Percentiles rank a stretch among this genome's conserved stretches.
phyloP scores from a whole-genome alignment of 176 grass and related monocot genomes.

The barley (Hordeum vulgare) region MorexV3_pseudomolecules_assembly NC_058520.1:597547726-597548225 shows the following conservation, averaged over 20 bases:
- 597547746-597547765: slow-evolving; percentile 99
- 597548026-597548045: slow-evolving; percentile 84
- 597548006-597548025: slow-evolving; percentile 88
- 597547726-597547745: slow-evolving; percentile 95
- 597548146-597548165: slow-evolving; percentile 69
- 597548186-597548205: slow-evolving; percentile 98
- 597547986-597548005: slow-evolving; percentile 80
- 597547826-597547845: slow-evolving; percentile 75
- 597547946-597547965: slow-evolving; percentile 95
- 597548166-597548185: slow-evolving; percentile 98
- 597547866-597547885: slow-evolving; percentile 99
- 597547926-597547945: slow-evolving; percentile 97
- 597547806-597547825: slow-evolving; percentile 93
- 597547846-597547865: slow-evolving; percentile 87
- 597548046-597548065: slow-evolving; percentile 96
- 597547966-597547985: slow-evolving; percentile 78
- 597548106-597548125: slow-evolving; percentile 94
- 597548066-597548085: slow-evolving; percentile 85
- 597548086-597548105: slow-evolving; percentile 96
- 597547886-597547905: slow-evolving; percentile 90
- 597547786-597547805: slow-evolving; percentile 97
- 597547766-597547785: slow-evolving; percentile 93
- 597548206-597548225: slow-evolving; percentile 87
- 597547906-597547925: slow-evolving; percentile 90
- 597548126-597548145: slow-evolving; percentile 93